Conservation (phyloP, 2,329 filamentous ascomycete genomes). For the Aspergillus amoenus region DNA sequence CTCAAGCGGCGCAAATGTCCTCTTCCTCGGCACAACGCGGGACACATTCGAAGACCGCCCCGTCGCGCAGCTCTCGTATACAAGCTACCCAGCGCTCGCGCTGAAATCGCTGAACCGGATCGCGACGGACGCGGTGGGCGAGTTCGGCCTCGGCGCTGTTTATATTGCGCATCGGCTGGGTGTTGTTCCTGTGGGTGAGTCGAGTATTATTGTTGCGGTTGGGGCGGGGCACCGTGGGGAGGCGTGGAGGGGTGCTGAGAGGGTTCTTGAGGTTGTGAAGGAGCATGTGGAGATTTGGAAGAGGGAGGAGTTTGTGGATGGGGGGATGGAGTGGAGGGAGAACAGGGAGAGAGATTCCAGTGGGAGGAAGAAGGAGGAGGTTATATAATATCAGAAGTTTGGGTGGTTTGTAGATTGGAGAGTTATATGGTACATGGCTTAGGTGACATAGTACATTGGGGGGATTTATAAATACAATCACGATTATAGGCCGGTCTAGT, state of each 20-base stretch:
- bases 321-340: conserved; percentile 75
- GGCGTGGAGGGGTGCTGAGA: conserved; percentile 85
- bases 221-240: conserved; percentile 78
- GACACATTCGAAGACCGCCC: conserved; percentile 42
- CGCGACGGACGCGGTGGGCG: conserved; percentile 48
- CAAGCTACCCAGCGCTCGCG: conserved; percentile 42
- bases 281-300: conserved; percentile 93
- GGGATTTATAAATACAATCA: conserved; percentile 26
- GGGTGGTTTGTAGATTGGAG: conserved; percentile 1
- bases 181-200: conserved; percentile 82
- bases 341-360: conserved; percentile 72
- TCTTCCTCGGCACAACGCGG: conserved; percentile 49
- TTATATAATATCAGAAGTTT: background rate
- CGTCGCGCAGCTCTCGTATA: conserved; percentile 47
- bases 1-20: conserved; percentile 45
- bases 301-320: conserved; percentile 78
- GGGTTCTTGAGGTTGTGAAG: conserved; percentile 85
- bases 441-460: conserved; percentile 16
- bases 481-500: conserved; percentile 3
- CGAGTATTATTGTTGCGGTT: conserved; percentile 87
- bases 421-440: conserved; percentile 2
- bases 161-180: conserved; percentile 84
- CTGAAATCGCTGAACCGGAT: conserved; percentile 42
- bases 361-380: conserved; percentile 21
- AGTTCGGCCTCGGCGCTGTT: conserved; percentile 68